Base-by-base conservation (phyloP, 202 grass and related monocot species). In the Elaeis oleifera region DNA sequence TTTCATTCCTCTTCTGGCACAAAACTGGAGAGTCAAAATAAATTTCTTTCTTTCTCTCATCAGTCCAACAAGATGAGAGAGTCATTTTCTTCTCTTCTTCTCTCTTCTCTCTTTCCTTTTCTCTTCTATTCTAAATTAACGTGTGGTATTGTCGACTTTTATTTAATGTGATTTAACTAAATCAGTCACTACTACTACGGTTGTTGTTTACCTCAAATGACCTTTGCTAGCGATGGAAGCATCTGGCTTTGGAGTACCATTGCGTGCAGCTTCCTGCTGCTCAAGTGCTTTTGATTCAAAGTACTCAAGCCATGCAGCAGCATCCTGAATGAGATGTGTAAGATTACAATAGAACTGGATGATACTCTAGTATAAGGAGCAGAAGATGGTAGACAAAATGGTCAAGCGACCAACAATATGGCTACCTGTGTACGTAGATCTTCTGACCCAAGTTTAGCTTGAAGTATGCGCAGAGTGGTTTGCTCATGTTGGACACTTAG, bases 171-270 rank as follows among this genome's bases (percentile, higher is more conserved):
- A 44, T 44, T 13, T 44, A 44, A 44, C 11, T 44, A 44, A 44
- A 44, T 13, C 36, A 44, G 13, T 44, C 1, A 13, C 9, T 14
- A 44, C 36, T 44, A 8, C 36, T 44, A 44, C 9, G 13, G 36
- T 3, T 44, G 11, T 44, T 9, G 36, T 72, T 71, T 86, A 97
- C 92, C 92, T 97, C 51, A 97, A 74, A 75, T 97, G 92, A 49
- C 92, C 92, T 92, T 87, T 83, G 84, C 88, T 97, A 65, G 92
- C 92, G 79, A 97, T 97, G 51, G 92, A 97, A 81, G 92, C 88
- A 79, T 97, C 92, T 71, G 92, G 92, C 82, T 97, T 97, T 68
- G 88, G 92, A 74, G 92, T 92, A 60, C 92, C 92, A 69, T 97
- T 97, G 44, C 88, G 81, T 82, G 92, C 92, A 75, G 88, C 92